These are phyloP conservation scores for Candida tammaniensis DNA, from an alignment of 805 yeast genomes.

Conservation along the genomic window DNA sequence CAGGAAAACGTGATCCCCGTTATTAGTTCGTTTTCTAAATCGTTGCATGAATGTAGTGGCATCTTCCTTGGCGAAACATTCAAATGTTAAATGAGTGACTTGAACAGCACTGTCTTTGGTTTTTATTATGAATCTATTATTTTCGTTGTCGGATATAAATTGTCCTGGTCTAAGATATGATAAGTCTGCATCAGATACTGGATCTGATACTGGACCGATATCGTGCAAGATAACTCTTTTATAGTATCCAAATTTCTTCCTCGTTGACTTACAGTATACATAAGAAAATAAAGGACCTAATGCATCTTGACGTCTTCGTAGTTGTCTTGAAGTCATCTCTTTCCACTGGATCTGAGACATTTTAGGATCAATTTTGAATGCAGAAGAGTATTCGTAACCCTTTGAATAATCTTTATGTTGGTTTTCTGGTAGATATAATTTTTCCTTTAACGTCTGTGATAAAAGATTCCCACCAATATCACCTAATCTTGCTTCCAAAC, in stretches of 20 bases:
- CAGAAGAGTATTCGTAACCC: conserved; percentile 45
- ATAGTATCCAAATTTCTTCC: conserved; percentile 26
- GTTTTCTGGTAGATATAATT: conserved; percentile 16
- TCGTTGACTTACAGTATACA: conserved; percentile 31
- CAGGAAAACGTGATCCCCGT: conserved; percentile 15
- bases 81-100: conserved; percentile 45
- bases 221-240: conserved; percentile 51
- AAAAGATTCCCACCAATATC: conserved; percentile 60
- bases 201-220: conserved; percentile 15
- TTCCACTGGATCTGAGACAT: conserved; percentile 50
- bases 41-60: conserved; percentile 43
- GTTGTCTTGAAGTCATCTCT: conserved; percentile 24
- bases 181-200: background rate
- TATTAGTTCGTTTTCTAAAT: conserved; percentile 48
- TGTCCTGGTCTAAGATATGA: conserved; percentile 1
- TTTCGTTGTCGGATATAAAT: conserved; percentile 6
- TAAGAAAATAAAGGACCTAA: conserved; percentile 57
- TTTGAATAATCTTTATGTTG: conserved; percentile 19
- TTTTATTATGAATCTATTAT: conserved; percentile 32
- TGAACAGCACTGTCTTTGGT: conserved; percentile 44
- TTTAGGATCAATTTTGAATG: conserved; percentile 49
- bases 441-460: conserved; percentile 37
- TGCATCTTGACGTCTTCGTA: conserved; percentile 46
- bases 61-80: conserved; percentile 49
- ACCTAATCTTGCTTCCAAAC: conserved; percentile 54